Evolutionary conservation across 495 filamentous ascomycete species (phyloP).

Genomic region (Thermochaetoides thermophila): DNA sequence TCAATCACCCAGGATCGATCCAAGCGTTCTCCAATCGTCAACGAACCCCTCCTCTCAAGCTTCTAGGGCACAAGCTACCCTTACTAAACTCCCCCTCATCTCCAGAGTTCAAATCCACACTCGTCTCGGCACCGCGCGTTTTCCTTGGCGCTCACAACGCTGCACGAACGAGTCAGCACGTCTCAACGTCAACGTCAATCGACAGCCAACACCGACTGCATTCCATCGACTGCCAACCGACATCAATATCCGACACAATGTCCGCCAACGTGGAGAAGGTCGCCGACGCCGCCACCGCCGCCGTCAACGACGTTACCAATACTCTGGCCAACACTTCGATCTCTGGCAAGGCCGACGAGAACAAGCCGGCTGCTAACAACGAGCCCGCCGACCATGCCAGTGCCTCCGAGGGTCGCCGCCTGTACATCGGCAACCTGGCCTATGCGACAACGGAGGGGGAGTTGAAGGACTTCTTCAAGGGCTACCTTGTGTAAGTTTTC

Average conservation of each 20-base stretch:
- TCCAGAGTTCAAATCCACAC: conserved; percentile 38
- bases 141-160: conserved; percentile 15
- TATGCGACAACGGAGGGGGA: conserved; percentile 99
- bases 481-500: conserved; percentile 84
- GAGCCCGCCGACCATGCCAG: conserved; percentile 90
- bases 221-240: conserved; percentile 22
- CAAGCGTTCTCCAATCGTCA: conserved; percentile 25
- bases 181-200: conserved; percentile 18
- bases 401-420: conserved; percentile 93
- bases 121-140: conserved; percentile 19
- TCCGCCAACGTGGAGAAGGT: conserved; percentile 48
- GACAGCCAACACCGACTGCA: conserved; percentile 17
- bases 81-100: conserved; percentile 49
- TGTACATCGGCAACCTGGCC: conserved; percentile 99
- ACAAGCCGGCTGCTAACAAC: conserved; percentile 42
- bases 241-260: conserved; percentile 33
- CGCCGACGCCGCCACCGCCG: conserved; percentile 44
- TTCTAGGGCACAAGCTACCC: conserved; percentile 90
- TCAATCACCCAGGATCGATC: conserved; percentile 33
- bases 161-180: conserved; percentile 18
- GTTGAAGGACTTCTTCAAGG: conserved; percentile 98
- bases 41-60: conserved; percentile 22
- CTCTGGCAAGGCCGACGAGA: conserved; percentile 37
- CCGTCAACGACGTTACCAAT: conserved; percentile 73
- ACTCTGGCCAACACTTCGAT: conserved; percentile 62